Percentiles rank a stretch among this genome's conserved stretches.
Evolutionary conservation across 768 basidiomycete species (phyloP).

Genomic region (Gloeostereum incarnatum): DNA sequence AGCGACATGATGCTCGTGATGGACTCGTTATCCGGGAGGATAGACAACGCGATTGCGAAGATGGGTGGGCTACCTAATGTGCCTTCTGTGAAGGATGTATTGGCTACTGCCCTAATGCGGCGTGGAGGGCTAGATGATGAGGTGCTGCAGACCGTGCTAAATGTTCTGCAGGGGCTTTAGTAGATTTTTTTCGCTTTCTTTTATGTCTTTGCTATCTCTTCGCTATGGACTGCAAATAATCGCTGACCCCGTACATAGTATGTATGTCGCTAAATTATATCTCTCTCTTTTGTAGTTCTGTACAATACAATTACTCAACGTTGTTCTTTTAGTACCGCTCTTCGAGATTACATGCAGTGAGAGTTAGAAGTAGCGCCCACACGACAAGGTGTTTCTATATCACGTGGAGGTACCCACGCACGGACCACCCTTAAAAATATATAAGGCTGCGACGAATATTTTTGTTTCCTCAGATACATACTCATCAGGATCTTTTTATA

Average conservation of each 20-base stretch:
- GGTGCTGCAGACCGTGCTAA: slow-evolving; percentile 5
- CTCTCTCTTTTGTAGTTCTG: too few species aligned
- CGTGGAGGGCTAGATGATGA: background rate
- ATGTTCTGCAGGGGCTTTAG: slow-evolving; percentile 3
- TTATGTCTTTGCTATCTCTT: background rate
- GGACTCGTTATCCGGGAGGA: slow-evolving; percentile 64
- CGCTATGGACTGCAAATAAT: too few species aligned
- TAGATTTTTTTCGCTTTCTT: background rate
- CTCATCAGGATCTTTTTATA: slow-evolving; percentile 80
- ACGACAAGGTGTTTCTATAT: too few species aligned
- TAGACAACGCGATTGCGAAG: slow-evolving; percentile 59
- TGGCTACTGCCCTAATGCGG: background rate
- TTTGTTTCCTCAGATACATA: slow-evolving; percentile 53
- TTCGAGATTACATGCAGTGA: too few species aligned
- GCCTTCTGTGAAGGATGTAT: background rate
- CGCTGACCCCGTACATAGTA: too few species aligned
- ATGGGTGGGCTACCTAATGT: slow-evolving; percentile 14
- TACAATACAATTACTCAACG: too few species aligned
- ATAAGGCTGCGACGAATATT: slow-evolving; percentile 7
- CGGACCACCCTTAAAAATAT: background rate
- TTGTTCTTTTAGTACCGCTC: too few species aligned
- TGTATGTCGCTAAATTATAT: too few species aligned
- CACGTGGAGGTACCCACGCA: too few species aligned
- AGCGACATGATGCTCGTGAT: slow-evolving; percentile 65
- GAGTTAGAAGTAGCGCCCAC: too few species aligned